A percentile compares a stretch with the other conserved stretches of the same genome.
Conservation (phyloP, 164 flowering plant species). For the Chimonanthus praecox region DNA sequence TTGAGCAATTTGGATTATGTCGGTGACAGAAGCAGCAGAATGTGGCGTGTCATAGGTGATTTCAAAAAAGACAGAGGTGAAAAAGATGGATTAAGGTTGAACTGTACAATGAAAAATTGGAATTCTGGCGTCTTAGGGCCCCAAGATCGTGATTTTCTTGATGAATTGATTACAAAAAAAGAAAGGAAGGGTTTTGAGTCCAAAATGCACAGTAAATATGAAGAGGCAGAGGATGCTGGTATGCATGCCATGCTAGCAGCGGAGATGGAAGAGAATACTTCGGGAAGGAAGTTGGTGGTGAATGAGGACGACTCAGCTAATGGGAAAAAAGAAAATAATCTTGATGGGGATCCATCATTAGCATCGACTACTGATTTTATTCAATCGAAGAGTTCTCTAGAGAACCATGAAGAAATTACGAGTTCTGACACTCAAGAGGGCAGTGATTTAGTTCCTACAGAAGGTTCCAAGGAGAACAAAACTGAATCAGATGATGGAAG, state of each 20-base stretch:
- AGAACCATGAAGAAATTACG: constrained; percentile 10
- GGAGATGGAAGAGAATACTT: background rate
- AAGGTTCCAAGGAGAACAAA: constrained; percentile 7
- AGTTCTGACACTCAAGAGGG: constrained; percentile 6
- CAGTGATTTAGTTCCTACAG: constrained; percentile 17
- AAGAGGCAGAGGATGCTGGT: background rate
- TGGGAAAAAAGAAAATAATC: constrained; percentile 8
- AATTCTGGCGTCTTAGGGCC: constrained; percentile 10
- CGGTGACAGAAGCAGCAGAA: no score
- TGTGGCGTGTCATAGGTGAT: background rate
- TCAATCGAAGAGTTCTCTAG: constrained; percentile 20
- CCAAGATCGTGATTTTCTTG: constrained; percentile 16
- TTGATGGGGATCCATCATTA: constrained; percentile 2
- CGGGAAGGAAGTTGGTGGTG: background rate
- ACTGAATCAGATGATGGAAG: constrained; percentile 16
- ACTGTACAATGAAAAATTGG: constrained; percentile 5
- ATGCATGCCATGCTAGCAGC: background rate
- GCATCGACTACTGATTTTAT: constrained; percentile 28
- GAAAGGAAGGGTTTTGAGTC: constrained; percentile 11
- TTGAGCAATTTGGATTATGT: background rate
- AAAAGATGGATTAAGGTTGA: background rate
- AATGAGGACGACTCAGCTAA: background rate
- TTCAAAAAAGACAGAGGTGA: background rate
- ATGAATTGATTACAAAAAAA: constrained; percentile 26
- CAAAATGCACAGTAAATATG: background rate